Evolutionary conservation across 1,284 basidiomycete genomes (phyloP), one percentile per base, ranked within the genome.

Genomic region (Phylloboletellus chloephorus): DNA sequence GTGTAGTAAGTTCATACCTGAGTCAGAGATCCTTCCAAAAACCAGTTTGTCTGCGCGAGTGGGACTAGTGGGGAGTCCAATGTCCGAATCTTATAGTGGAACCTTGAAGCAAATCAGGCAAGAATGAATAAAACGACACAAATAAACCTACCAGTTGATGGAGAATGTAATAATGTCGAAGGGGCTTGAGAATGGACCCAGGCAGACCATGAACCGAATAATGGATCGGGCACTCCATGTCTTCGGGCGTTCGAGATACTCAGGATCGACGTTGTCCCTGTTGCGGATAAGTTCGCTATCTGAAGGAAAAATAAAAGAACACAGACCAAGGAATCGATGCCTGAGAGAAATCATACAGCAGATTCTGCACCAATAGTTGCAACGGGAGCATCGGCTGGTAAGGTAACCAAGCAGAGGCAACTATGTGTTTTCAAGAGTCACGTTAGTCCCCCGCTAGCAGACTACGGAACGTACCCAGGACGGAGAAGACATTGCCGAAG

Each of bases 191-290:
- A 60, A 64, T 17, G 58, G 58, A 8, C 58, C 58, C 3, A 60
- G 2, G 36, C 54, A 64, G 20, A 60, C 10, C 58, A 60, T 60
- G 44, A 60, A 60, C 13, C 58, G 54, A 31, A 64, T 15, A 21
- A 60, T 64, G 13, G 58, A 64, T 48, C 53, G 48, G 13, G 58
- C 58, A 34, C 54, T 58, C 58, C 49, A 56, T 29, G 50, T 49
- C 44, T 36, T 60, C 8, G 58, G 58, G 20, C 30, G 28, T 38
- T 63, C 60, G 10, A 60, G 57, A 40, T 58, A 60, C 39, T 60
- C 62, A 0, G 60, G 60, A 38, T 60, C 58, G 31, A 60, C 58
- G 6, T 60, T 60, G 39, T 60, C 58, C 58, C 58, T 60, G 31
- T 9, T 9, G 25, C 4, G 11, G 19, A 32, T 60, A 16, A 49